These are phyloP conservation scores for Solanum stenotomum DNA, from an alignment of 257 asterid genomes.

Conservation along the genomic window DNA sequence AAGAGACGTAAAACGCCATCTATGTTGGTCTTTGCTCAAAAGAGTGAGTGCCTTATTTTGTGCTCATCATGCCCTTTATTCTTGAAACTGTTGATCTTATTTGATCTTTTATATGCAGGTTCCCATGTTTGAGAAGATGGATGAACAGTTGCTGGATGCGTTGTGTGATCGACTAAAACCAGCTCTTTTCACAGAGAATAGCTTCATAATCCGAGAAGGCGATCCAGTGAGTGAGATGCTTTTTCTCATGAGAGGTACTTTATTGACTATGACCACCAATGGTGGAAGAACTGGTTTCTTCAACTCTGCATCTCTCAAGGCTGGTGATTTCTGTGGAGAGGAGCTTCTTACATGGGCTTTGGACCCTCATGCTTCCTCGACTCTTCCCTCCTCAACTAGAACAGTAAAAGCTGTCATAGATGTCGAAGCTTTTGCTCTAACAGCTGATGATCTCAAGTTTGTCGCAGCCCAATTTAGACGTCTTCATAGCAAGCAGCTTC, in stretches of 20 bases:
- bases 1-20: slow-evolving; percentile 62
- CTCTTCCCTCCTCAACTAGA: slow-evolving; percentile 23
- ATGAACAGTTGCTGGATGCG: slow-evolving; percentile 51
- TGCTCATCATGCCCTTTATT: not conserved
- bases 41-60: slow-evolving; percentile 21
- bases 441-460: slow-evolving; percentile 18
- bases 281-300: slow-evolving; percentile 57
- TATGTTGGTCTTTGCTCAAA: slow-evolving; percentile 53
- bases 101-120: slow-evolving; percentile 22
- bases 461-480: slow-evolving; percentile 27
- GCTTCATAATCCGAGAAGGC: slow-evolving; percentile 50
- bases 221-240: slow-evolving; percentile 68
- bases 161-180: slow-evolving; percentile 42
- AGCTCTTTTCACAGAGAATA: slow-evolving; percentile 38
- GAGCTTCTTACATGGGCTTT: slow-evolving; percentile 31
- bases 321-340: slow-evolving; percentile 30
- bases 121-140: slow-evolving; percentile 57
- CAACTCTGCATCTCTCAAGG: slow-evolving; percentile 38
- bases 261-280: slow-evolving; percentile 43
- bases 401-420: slow-evolving; percentile 19
- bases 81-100: not conserved
- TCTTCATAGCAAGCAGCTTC: slow-evolving; percentile 23
- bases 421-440: slow-evolving; percentile 21
- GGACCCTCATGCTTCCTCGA: slow-evolving; percentile 16
- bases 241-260: slow-evolving; percentile 51